Conservation (phyloP, 768 basidiomycete species). For the Candolleomyces aberdarensis region DNA sequence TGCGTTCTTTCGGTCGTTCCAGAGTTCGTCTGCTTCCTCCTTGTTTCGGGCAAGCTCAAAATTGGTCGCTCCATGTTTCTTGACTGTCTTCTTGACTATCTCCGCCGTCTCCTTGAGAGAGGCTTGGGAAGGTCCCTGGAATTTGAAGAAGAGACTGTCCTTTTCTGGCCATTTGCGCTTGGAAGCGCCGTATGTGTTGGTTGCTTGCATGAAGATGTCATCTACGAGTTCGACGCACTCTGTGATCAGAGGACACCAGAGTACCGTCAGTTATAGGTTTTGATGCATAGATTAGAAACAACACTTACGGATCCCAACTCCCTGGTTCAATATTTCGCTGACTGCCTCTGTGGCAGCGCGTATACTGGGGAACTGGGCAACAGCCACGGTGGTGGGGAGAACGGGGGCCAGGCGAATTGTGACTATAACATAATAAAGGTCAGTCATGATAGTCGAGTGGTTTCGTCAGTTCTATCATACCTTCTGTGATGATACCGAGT, state of each 20-base stretch:
- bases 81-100: constrained; percentile 54
- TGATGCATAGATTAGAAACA: not conserved
- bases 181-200: constrained; percentile 54
- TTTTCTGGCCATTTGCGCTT: constrained; percentile 53
- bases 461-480: constrained; percentile 26
- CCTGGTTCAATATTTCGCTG: constrained; percentile 65
- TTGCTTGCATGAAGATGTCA: constrained; percentile 60
- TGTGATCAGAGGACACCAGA: constrained; percentile 15
- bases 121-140: constrained; percentile 65
- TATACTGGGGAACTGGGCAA: constrained; percentile 78
- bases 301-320: constrained; percentile 71
- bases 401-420: constrained; percentile 81
- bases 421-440: constrained; percentile 36
- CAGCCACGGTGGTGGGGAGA: constrained; percentile 78
- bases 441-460: not conserved
- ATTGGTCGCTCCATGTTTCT: constrained; percentile 63
- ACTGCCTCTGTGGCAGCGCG: constrained; percentile 73
- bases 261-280: not conserved
- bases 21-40: constrained; percentile 68
- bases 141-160: constrained; percentile 84
- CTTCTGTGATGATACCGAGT: constrained; percentile 87
- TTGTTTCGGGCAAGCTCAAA: constrained; percentile 63
- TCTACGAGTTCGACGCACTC: constrained; percentile 89
- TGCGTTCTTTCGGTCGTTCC: constrained; percentile 71
- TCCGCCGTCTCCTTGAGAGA: constrained; percentile 61